phyloP scores from a whole-genome alignment of 2,329 filamentous ascomycete genomes.

The Apiospora arundinis region DNA sequence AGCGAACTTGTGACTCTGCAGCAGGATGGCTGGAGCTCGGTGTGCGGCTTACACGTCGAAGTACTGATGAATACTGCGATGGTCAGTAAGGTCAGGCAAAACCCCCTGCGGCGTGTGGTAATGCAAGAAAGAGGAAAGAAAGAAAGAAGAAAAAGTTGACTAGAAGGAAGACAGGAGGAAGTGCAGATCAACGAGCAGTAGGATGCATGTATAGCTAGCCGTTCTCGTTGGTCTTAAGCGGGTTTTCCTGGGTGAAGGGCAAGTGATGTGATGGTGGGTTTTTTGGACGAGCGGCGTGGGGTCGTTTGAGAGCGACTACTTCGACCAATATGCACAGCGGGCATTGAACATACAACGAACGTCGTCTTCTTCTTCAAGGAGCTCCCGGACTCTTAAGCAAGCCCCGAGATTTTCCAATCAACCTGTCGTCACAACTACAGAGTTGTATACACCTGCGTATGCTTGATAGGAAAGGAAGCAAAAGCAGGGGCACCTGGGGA shows the following conservation, averaged over 20 bases:
- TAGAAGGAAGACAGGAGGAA: conserved; percentile 6
- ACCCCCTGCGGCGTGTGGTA: neutral
- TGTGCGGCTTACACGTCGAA: conserved; percentile 17
- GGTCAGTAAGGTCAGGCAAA: neutral
- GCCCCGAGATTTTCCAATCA: conserved; percentile 28
- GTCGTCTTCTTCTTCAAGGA: conserved; percentile 18
- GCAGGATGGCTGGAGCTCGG: conserved; percentile 5
- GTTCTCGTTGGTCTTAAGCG: conserved; percentile 16
- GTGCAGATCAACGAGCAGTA: conserved; percentile 10
- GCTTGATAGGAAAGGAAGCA: neutral
- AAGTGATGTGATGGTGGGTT: conserved; percentile 11
- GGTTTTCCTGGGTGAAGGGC: conserved; percentile 12
- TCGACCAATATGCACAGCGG: conserved; percentile 23
- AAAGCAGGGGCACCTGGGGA: conserved; percentile 16
- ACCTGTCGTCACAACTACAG: conserved; percentile 28
- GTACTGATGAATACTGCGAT: conserved; percentile 4
- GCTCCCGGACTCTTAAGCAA: conserved; percentile 38
- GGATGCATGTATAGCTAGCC: conserved; percentile 2
- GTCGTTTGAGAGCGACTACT: conserved; percentile 23
- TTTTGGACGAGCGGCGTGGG: conserved; percentile 19
- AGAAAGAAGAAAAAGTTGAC: neutral
- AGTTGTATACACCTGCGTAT: conserved; percentile 25
- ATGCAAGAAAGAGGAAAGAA: neutral
- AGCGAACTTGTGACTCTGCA: conserved; percentile 5
- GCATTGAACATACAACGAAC: conserved; percentile 20